Evolutionary conservation across 495 filamentous ascomycete species (phyloP).

Genomic region (Massariosphaeria phaeospora): DNA sequence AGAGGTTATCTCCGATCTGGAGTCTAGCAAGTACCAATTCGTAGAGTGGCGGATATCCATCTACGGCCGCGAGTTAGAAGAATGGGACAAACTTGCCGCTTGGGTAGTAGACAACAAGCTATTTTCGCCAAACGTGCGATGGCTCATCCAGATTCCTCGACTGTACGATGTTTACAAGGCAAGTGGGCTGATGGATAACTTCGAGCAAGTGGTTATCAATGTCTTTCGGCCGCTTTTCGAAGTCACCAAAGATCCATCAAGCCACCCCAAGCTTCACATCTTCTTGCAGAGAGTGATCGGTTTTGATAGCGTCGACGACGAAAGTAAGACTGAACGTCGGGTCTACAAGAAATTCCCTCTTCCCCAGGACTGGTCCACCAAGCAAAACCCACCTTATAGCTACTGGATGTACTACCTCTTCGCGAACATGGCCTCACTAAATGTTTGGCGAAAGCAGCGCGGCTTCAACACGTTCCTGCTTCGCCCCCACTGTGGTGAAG

Average conservation of each 20-base stretch:
- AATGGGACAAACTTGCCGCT: slow-evolving; percentile 96
- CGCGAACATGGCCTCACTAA: slow-evolving; percentile 88
- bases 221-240: slow-evolving; percentile 93
- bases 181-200: slow-evolving; percentile 76
- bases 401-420: slow-evolving; percentile 99
- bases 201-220: slow-evolving; percentile 86
- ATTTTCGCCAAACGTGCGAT: slow-evolving; percentile 94
- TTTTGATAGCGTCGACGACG: slow-evolving; percentile 96
- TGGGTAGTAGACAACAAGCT: slow-evolving; percentile 99
- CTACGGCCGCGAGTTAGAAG: slow-evolving; percentile 83
- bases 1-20: slow-evolving; percentile 94
- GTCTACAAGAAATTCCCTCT: slow-evolving; percentile 91
- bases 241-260: slow-evolving; percentile 79
- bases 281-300: slow-evolving; percentile 94
- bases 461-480: slow-evolving; percentile 95
- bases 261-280: slow-evolving; percentile 87
- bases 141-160: slow-evolving; percentile 92
- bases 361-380: slow-evolving; percentile 78
- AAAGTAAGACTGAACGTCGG: slow-evolving; percentile 90
- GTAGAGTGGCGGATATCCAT: slow-evolving; percentile 98
- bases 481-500: slow-evolving; percentile 93
- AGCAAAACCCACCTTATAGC: slow-evolving; percentile 94
- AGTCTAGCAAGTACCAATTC: slow-evolving; percentile 99
- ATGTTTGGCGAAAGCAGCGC: slow-evolving; percentile 80
- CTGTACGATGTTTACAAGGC: slow-evolving; percentile 95